phyloP scores from a whole-genome alignment of 768 basidiomycete genomes.

The Paxillus rubicundulus region DNA sequence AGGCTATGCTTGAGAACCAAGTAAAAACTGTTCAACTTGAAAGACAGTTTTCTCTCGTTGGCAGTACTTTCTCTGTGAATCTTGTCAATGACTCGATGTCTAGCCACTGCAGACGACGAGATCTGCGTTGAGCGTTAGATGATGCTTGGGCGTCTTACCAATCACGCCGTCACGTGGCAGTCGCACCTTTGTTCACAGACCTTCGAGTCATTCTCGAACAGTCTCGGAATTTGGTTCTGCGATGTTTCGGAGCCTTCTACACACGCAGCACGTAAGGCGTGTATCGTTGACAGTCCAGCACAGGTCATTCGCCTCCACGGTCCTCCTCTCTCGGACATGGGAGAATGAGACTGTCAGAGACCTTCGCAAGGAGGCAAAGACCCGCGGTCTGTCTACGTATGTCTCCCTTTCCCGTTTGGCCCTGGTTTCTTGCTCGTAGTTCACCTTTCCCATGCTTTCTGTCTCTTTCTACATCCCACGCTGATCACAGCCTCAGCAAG shows the following conservation, averaged over 20 bases:
- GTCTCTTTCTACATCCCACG: neutral
- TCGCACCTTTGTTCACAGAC: neutral
- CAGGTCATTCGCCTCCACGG: constrained; percentile 49
- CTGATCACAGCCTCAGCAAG: constrained; percentile 36
- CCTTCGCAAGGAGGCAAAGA: constrained; percentile 52
- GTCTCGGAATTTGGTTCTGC: neutral
- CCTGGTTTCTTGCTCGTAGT: constrained; percentile 6
- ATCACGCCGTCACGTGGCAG: neutral
- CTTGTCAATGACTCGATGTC: constrained; percentile 3
- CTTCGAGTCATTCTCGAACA: constrained; percentile 2
- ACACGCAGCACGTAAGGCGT: constrained; percentile 13
- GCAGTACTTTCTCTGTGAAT: neutral
- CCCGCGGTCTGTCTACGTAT: constrained; percentile 56
- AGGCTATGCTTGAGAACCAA: neutral
- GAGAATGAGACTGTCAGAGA: constrained; percentile 48
- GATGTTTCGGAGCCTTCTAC: constrained; percentile 30
- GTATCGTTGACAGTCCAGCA: constrained; percentile 6
- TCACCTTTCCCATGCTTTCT: constrained; percentile 7
- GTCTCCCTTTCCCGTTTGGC: constrained; percentile 17
- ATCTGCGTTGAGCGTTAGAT: no score
- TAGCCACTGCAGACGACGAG: neutral
- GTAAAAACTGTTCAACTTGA: neutral
- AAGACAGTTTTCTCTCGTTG: neutral
- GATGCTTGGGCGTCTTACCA: no score
- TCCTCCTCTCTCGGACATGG: constrained; percentile 57